Percentiles rank a stretch among this genome's conserved stretches.
phyloP scores from a whole-genome alignment of 352 stramenopile species.

The Salisapilia sapeloensis region DNA sequence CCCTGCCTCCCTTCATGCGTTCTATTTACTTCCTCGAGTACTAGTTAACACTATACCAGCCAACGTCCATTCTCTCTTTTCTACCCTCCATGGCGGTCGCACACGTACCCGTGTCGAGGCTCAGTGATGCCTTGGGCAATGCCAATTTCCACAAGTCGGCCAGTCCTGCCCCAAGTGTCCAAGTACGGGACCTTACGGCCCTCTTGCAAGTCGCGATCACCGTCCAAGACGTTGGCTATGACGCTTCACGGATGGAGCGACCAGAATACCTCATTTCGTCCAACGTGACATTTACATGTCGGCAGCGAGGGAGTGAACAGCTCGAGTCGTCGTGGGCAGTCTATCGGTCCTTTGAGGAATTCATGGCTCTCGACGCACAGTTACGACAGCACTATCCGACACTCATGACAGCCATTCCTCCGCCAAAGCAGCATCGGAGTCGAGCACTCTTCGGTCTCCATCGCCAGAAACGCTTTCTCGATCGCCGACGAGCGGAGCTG shows the following conservation, averaged over 20 bases:
- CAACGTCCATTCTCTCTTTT: no score
- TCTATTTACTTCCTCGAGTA: no score
- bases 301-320: constrained; percentile 24
- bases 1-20: no score
- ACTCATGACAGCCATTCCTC: constrained; percentile 33
- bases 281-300: constrained; percentile 42
- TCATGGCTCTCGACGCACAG: constrained; percentile 52
- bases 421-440: constrained; percentile 27
- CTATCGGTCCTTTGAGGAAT: constrained; percentile 58
- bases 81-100: no score
- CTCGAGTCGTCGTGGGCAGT: constrained; percentile 41
- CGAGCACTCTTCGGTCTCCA: constrained; percentile 45
- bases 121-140: no score
- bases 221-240: constrained; percentile 50
- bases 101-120: no score
- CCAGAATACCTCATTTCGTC: constrained; percentile 56
- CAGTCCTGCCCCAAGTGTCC: constrained; percentile 4
- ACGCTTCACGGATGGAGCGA: constrained; percentile 60
- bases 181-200: constrained; percentile 40
- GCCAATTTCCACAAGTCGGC: no score
- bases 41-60: no score
- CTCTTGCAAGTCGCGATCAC: constrained; percentile 35
- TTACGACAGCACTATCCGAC: constrained; percentile 38
- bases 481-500: constrained; percentile 37
- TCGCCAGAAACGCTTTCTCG: constrained; percentile 33